A percentile compares a stretch with the other conserved stretches of the same genome.
phyloP scores from a whole-genome alignment of 2,329 filamentous ascomycete species.

The Trichoderma sp. region DNA sequence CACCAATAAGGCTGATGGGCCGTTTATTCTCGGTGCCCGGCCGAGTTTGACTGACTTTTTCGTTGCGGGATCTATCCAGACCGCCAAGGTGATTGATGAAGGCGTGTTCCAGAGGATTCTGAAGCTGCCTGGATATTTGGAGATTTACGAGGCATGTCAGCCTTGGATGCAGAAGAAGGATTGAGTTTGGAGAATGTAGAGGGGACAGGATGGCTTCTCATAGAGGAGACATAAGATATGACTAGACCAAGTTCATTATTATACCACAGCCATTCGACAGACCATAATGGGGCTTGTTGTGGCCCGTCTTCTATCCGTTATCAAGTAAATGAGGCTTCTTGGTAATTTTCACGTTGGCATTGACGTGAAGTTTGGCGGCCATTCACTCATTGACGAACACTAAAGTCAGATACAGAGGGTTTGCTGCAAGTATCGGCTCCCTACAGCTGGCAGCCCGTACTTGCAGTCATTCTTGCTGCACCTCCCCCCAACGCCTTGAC shows the following conservation, averaged over 20 bases:
- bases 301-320: not conserved
- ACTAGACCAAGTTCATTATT: not conserved
- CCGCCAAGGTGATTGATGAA: not conserved
- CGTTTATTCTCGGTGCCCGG: conserved; percentile 8
- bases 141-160: conserved; percentile 11
- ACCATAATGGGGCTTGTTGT: not conserved
- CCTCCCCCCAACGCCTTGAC: not conserved
- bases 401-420: not conserved
- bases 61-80: conserved; percentile 15
- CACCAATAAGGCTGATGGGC: not conserved
- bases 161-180: conserved; percentile 16
- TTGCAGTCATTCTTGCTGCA: not conserved
- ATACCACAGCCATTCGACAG: not conserved
- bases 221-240: not conserved
- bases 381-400: not conserved
- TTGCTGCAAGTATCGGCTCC: not conserved
- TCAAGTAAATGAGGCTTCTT: not conserved
- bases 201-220: not conserved
- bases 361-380: not conserved
- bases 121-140: not conserved
- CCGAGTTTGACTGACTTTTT: conserved; percentile 8
- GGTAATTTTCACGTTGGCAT: not conserved
- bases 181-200: not conserved
- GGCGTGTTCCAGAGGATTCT: not conserved
- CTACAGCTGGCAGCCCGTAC: not conserved